Evolutionary conservation across 371 early-diverging fungal genomes (phyloP).

Genomic region (Lichtheimia ramosa): DNA sequence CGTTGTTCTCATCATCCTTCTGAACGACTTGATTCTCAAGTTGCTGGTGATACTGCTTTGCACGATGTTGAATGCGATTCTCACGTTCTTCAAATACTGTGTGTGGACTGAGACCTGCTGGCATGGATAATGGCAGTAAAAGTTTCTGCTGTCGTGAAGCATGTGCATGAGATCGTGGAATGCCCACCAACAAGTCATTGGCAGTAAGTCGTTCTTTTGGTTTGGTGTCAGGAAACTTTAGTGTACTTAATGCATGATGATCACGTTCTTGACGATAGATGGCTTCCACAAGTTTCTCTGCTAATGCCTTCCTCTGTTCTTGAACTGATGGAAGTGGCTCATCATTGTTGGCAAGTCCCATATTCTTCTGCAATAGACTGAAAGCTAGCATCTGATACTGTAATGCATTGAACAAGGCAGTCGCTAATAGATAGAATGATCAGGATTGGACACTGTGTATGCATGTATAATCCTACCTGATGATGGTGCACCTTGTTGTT

Average conservation of each 20-base stretch:
- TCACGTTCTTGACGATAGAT: constrained; percentile 39
- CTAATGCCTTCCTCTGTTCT: constrained; percentile 36
- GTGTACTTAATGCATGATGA: constrained; percentile 15
- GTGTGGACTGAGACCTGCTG: constrained; percentile 70
- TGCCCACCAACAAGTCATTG: constrained; percentile 27
- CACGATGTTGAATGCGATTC: constrained; percentile 54
- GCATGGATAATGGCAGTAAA: constrained; percentile 51
- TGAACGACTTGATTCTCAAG: constrained; percentile 6
- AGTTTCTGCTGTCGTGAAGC: constrained; percentile 68
- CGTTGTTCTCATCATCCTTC: constrained; percentile 33
- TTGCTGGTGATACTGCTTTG: constrained; percentile 65
- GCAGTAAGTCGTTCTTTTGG: constrained; percentile 17
- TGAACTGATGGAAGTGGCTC: constrained; percentile 13
- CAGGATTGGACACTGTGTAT: background rate
- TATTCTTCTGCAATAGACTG: constrained; percentile 4
- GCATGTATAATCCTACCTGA: constrained; percentile 1
- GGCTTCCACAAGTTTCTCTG: constrained; percentile 40
- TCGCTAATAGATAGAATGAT: background rate
- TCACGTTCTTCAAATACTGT: constrained; percentile 70
- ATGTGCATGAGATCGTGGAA: constrained; percentile 44
- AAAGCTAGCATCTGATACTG: constrained; percentile 15
- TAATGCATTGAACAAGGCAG: background rate
- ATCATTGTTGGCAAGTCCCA: constrained; percentile 2
- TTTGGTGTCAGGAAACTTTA: constrained; percentile 15
- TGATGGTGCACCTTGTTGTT: constrained; percentile 6